Percentiles rank a stretch among this genome's conserved stretches.
Conservation (phyloP, 2,329 filamentous ascomycete species). For the Ascocoryne sarcoides region DNA sequence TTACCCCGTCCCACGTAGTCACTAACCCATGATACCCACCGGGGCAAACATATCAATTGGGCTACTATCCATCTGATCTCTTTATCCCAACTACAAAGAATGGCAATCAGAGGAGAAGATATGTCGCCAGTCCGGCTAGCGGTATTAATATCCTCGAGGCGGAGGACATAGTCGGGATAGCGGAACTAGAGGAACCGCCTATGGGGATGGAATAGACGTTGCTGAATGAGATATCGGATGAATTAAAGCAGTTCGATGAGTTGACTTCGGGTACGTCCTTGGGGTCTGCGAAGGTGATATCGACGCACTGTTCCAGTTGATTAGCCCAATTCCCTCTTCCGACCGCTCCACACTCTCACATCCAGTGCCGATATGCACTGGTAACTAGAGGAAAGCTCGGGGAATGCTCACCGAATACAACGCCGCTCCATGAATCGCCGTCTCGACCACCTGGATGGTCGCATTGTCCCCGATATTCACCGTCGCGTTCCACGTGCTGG, state of each 20-base stretch:
- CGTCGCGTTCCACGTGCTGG: conserved; percentile 46
- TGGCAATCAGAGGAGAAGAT: no score
- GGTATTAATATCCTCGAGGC: no score
- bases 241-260: conserved; percentile 81
- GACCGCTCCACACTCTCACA: no score
- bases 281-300: conserved; percentile 83
- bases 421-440: conserved; percentile 73
- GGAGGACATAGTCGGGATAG: no score
- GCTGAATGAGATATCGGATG: conserved; percentile 23
- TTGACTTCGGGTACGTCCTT: conserved; percentile 71
- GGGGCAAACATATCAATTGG: no score
- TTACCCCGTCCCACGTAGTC: no score
- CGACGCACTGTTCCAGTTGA: conserved; percentile 61
- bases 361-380: no score
- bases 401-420: conserved; percentile 45
- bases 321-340: background rate
- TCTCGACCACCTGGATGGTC: conserved; percentile 81
- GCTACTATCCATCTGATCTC: no score
- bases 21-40: no score
- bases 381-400: no score
- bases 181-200: conserved; percentile 3
- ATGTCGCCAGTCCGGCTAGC: no score
- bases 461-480: conserved; percentile 78
- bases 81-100: no score
- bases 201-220: conserved; percentile 57